Percentiles rank a stretch among this genome's conserved stretches.
Evolutionary conservation across 352 stramenopile genomes (phyloP).

Genomic region (Blastocystis sp.): DNA sequence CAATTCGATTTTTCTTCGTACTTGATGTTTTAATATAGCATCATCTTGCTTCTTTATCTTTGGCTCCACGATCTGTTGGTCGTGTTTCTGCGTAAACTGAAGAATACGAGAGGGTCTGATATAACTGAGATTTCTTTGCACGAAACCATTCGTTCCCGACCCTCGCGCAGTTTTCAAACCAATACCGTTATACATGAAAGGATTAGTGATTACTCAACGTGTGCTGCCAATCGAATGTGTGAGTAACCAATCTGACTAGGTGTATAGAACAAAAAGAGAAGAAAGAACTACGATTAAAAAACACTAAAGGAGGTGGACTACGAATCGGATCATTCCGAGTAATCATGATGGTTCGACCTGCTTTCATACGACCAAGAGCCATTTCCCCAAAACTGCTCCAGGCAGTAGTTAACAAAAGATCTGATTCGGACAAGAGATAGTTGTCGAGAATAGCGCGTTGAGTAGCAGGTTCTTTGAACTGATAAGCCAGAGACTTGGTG

Average conservation of each 20-base stretch:
- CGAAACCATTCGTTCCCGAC: slow-evolving; percentile 57
- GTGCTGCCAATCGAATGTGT: not conserved
- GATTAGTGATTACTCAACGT: not conserved
- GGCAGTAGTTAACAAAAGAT: slow-evolving; percentile 37
- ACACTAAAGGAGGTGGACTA: slow-evolving; percentile 5
- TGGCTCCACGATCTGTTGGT: slow-evolving; percentile 26
- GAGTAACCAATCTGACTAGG: too few relatives aligned
- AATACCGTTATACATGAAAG: slow-evolving; percentile 60
- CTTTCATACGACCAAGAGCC: not conserved
- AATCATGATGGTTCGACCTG: slow-evolving; percentile 18
- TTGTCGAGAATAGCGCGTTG: slow-evolving; percentile 36
- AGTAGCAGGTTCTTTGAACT: slow-evolving; percentile 21
- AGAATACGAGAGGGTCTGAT: slow-evolving; percentile 42
- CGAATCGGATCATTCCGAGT: slow-evolving; percentile 25
- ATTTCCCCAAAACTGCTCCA: slow-evolving; percentile 61
- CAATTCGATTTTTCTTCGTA: slow-evolving; percentile 32
- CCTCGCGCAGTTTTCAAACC: slow-evolving; percentile 43
- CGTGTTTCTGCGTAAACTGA: slow-evolving; percentile 17
- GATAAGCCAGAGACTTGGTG: slow-evolving; percentile 18
- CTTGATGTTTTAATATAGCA: slow-evolving; percentile 21
- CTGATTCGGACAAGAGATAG: slow-evolving; percentile 20
- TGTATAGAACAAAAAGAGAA: too few relatives aligned
- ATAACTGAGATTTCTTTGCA: slow-evolving; percentile 52
- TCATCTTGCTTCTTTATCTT: slow-evolving; percentile 45
- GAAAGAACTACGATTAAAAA: slow-evolving; percentile 11